These are phyloP conservation scores for Persicaria tinctoria DNA, from an alignment of 148 eudicot species.

Conservation along the genomic window DNA sequence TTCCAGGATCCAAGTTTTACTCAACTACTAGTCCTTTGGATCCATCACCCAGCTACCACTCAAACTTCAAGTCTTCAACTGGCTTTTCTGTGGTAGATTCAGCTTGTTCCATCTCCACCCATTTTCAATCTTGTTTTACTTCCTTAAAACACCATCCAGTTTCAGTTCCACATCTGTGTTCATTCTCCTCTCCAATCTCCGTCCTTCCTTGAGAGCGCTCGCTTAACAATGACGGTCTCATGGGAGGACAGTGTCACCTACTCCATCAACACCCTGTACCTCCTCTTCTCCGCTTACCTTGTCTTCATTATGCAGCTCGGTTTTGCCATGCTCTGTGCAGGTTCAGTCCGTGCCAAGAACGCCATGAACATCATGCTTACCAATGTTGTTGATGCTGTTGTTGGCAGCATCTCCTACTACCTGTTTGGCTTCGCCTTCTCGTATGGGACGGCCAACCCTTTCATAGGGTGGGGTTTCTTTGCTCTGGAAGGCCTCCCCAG, in stretches of 20 bases:
- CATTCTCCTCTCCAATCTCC: slow-evolving; percentile 10
- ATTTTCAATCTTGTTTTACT: slow-evolving; percentile 1
- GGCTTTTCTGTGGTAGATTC: not conserved
- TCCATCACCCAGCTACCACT: slow-evolving; percentile 10
- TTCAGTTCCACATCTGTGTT: not conserved
- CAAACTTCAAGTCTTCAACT: slow-evolving; percentile 8
- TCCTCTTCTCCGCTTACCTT: slow-evolving; percentile 59
- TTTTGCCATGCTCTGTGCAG: slow-evolving; percentile 75
- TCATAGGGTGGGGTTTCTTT: slow-evolving; percentile 44
- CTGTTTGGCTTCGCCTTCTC: slow-evolving; percentile 70
- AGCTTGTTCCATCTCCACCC: slow-evolving; percentile 7
- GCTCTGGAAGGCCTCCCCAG: slow-evolving; percentile 44
- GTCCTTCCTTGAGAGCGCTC: not conserved
- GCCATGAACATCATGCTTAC: slow-evolving; percentile 76
- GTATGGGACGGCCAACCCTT: slow-evolving; percentile 53
- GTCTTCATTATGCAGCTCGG: slow-evolving; percentile 71
- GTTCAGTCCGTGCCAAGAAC: slow-evolving; percentile 77
- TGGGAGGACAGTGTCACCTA: slow-evolving; percentile 58
- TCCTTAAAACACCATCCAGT: slow-evolving; percentile 18
- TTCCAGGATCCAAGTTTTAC: slow-evolving; percentile 8
- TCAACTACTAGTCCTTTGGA: slow-evolving; percentile 11
- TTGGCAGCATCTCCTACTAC: slow-evolving; percentile 58
- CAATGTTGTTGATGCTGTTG: slow-evolving; percentile 63
- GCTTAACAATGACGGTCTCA: slow-evolving; percentile 32
- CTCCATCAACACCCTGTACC: slow-evolving; percentile 56